Conservation (phyloP, 2,329 filamentous ascomycete genomes). For the Coniella lustricola region DNA sequence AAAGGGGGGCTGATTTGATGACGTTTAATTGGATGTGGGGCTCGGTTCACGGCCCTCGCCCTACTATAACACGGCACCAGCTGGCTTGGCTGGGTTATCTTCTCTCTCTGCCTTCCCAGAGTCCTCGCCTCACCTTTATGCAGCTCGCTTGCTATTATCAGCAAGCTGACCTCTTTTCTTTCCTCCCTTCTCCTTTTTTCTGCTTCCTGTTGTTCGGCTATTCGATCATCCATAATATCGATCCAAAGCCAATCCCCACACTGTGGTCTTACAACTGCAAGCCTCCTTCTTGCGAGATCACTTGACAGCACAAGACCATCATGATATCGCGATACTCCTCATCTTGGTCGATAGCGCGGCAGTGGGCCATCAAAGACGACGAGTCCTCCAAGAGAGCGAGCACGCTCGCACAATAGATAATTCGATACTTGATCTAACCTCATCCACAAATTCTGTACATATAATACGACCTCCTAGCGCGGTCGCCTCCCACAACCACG, state of each 20-base stretch:
- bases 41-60: not conserved
- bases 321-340: slow-evolving; percentile 15
- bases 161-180: not conserved
- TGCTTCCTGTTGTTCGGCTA: no score
- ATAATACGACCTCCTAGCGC: not conserved
- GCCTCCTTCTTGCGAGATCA: not conserved
- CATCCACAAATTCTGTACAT: not conserved
- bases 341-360: slow-evolving; percentile 14
- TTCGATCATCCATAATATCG: no score
- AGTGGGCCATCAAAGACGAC: slow-evolving; percentile 11
- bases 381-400: slow-evolving; percentile 1
- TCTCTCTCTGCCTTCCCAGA: not conserved
- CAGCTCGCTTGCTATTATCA: not conserved
- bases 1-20: slow-evolving; percentile 3
- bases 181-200: not conserved
- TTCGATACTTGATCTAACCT: not conserved
- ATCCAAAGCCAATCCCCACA: no score
- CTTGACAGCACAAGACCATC: slow-evolving; percentile 12
- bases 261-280: not conserved
- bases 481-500: not conserved
- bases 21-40: slow-evolving; percentile 17
- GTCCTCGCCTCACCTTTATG: not conserved
- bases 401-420: slow-evolving; percentile 12
- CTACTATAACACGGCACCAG: no score
- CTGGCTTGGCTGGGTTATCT: slow-evolving; percentile 3